phyloP scores from a whole-genome alignment of 2,329 filamentous ascomycete species.

The Cladosporium sp. region DNA sequence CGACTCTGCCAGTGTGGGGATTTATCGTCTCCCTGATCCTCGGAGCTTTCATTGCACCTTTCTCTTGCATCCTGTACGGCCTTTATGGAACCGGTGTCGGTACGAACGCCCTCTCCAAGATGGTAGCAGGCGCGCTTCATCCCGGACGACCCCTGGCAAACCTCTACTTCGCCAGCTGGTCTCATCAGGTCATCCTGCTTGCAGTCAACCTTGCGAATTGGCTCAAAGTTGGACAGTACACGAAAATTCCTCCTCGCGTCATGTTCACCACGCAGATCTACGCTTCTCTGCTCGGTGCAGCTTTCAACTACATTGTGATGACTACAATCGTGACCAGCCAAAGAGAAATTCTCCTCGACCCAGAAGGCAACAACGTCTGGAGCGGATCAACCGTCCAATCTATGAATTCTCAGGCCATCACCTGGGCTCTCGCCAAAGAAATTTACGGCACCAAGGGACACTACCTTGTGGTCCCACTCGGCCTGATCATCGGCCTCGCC shows the following conservation, averaged over 20 bases:
- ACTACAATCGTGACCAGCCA: constrained; percentile 19
- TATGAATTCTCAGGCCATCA: constrained; percentile 18
- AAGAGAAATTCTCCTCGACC: constrained; percentile 18
- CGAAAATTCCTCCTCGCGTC: constrained; percentile 55
- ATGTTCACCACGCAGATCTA: constrained; percentile 61
- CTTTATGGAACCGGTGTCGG: constrained; percentile 58
- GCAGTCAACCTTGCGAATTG: constrained; percentile 54
- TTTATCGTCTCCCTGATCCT: constrained; percentile 31
- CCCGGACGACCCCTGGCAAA: constrained; percentile 56
- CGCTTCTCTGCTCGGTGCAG: constrained; percentile 52
- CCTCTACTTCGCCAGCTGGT: constrained; percentile 62
- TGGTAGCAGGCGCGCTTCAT: constrained; percentile 55
- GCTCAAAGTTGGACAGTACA: constrained; percentile 61
- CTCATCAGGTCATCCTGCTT: constrained; percentile 57
- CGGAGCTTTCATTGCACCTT: constrained; percentile 19
- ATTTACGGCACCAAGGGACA: constrained; percentile 18
- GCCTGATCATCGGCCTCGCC: constrained; percentile 17
- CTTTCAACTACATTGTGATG: constrained; percentile 8
- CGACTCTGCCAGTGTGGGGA: constrained; percentile 37
- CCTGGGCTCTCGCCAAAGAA: constrained; percentile 15
- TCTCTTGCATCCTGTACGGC: constrained; percentile 19
- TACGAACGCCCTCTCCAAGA: constrained; percentile 60
- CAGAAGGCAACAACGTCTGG: constrained; percentile 20
- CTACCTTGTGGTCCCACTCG: constrained; percentile 19
- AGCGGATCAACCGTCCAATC: constrained; percentile 14